phyloP scores from a whole-genome alignment of 129 eudicot species.

The Deinandra increscens region DNA sequence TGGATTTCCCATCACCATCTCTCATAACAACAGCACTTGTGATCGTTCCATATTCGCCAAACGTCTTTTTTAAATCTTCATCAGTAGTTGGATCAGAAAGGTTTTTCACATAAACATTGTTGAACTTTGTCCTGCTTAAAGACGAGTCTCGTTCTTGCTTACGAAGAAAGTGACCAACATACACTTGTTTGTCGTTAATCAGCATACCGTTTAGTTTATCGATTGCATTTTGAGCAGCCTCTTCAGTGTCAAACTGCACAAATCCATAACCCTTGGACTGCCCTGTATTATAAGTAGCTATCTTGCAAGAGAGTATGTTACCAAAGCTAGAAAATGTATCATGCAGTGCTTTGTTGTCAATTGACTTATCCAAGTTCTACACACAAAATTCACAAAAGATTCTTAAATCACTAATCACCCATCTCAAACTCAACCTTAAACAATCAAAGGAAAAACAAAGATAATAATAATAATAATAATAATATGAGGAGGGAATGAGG shows the following conservation, averaged over 20 bases:
- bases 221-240: slow-evolving; percentile 8
- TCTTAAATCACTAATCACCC: no score
- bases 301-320: slow-evolving; percentile 4
- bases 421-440: no score
- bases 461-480: no score
- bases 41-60: slow-evolving; percentile 38
- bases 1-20: slow-evolving; percentile 41
- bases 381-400: neutral
- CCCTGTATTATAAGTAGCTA: neutral
- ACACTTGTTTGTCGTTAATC: slow-evolving; percentile 35
- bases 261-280: slow-evolving; percentile 3
- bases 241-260: neutral
- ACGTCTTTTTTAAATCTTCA: slow-evolving; percentile 36
- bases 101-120: slow-evolving; percentile 45
- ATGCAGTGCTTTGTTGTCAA: slow-evolving; percentile 3
- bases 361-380: neutral
- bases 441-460: no score
- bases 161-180: slow-evolving; percentile 38
- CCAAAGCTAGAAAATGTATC: slow-evolving; percentile 7
- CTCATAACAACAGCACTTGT: slow-evolving; percentile 46
- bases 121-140: slow-evolving; percentile 30
- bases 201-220: slow-evolving; percentile 22
- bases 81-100: slow-evolving; percentile 42
- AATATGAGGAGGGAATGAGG: no score
- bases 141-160: slow-evolving; percentile 45